phyloP scores from a whole-genome alignment of 352 stramenopile genomes.

The Globisporangium irregulare region DNA sequence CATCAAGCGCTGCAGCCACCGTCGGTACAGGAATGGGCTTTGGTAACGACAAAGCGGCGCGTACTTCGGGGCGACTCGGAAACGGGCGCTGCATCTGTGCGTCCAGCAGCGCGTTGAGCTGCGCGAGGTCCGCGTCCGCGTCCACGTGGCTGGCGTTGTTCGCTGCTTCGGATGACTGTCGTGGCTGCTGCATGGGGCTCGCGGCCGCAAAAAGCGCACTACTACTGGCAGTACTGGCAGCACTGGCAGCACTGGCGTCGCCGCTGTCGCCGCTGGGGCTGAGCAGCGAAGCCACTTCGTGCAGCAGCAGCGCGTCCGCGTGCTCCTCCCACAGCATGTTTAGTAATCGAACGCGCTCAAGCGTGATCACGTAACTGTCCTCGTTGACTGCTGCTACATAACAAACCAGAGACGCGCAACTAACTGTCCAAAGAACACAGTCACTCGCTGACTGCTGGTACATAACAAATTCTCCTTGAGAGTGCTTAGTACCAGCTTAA shows the following conservation, averaged over 20 bases:
- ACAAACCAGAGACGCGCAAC: no score
- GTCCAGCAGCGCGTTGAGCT: constrained; percentile 12
- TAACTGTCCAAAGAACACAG: no score
- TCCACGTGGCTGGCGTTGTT: not conserved
- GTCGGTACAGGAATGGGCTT: not conserved
- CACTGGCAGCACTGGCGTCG: not conserved
- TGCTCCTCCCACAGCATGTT: not conserved
- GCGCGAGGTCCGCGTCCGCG: constrained; percentile 8
- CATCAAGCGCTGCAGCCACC: not conserved
- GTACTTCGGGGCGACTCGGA: not conserved
- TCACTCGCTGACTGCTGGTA: no score
- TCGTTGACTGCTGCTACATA: not conserved
- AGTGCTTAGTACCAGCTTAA: not conserved
- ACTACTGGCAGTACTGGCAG: not conserved
- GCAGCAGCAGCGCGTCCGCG: constrained; percentile 8
- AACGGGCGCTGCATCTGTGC: not conserved
- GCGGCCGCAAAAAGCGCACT: not conserved
- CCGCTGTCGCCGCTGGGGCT: not conserved
- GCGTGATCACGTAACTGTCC: not conserved
- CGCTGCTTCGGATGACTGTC: not conserved
- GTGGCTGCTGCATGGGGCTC: not conserved
- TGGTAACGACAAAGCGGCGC: not conserved
- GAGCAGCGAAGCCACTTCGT: constrained; percentile 10
- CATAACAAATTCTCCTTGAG: no score
- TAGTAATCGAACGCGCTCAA: not conserved